Conservation (phyloP, 371 early-diverging fungal genomes). For the Fennellomyces sp. region DNA sequence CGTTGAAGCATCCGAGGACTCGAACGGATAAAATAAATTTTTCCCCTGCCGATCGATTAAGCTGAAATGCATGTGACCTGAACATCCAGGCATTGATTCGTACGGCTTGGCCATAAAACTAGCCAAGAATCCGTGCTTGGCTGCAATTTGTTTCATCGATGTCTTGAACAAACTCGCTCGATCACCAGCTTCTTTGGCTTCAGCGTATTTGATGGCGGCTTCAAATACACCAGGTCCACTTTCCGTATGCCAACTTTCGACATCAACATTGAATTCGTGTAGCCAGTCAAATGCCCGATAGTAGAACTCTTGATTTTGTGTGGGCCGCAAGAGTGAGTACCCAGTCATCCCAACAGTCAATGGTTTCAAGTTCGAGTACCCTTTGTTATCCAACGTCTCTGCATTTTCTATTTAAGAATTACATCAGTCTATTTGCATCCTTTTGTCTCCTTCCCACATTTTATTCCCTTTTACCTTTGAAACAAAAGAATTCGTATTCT, state of each 20-base stretch:
- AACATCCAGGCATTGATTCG: slow-evolving; percentile 74
- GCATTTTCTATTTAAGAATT: slow-evolving; percentile 73
- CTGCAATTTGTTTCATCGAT: slow-evolving; percentile 74
- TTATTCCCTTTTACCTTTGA: slow-evolving; percentile 60
- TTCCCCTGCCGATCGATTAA: slow-evolving; percentile 52
- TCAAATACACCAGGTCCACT: slow-evolving; percentile 89
- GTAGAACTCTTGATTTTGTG: slow-evolving; percentile 73
- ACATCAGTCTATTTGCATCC: background rate
- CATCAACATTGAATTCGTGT: slow-evolving; percentile 60
- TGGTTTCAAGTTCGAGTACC: slow-evolving; percentile 52
- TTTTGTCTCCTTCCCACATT: background rate
- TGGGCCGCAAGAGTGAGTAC: slow-evolving; percentile 78
- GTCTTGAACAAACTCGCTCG: slow-evolving; percentile 82
- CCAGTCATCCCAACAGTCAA: slow-evolving; percentile 85
- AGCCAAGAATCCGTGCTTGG: slow-evolving; percentile 71
- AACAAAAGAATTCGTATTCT: slow-evolving; percentile 87
- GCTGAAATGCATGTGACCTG: slow-evolving; percentile 84
- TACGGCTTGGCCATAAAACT: slow-evolving; percentile 91
- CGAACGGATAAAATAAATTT: slow-evolving; percentile 56
- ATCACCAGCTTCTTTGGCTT: slow-evolving; percentile 73
- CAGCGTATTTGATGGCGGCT: slow-evolving; percentile 72
- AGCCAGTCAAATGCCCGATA: slow-evolving; percentile 73
- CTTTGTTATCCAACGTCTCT: slow-evolving; percentile 61
- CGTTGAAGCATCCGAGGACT: slow-evolving; percentile 18
- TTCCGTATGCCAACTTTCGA: slow-evolving; percentile 86